Base-by-base conservation (phyloP, 2,329 filamentous ascomycete genomes). In the Xylariaceae sp. region DNA sequence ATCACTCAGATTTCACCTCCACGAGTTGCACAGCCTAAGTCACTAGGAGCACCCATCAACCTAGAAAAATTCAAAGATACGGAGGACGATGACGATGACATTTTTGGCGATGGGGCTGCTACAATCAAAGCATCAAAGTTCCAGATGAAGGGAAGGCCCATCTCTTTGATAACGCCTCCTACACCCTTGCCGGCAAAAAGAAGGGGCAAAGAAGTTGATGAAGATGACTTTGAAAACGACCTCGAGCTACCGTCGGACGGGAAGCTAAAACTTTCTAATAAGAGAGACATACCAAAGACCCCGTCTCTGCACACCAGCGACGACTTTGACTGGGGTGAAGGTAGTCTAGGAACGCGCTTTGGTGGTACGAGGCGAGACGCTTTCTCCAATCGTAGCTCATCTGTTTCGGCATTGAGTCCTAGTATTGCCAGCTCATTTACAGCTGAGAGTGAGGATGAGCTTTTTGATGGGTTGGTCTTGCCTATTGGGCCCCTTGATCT, bases 261-360 rank as follows among this genome's bases (percentile, higher is more conserved):
- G 33, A 81, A 85, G 60, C 73, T 92, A 27, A 84, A 79, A 64
- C 77, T 92, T 27, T 85, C 84, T 6, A 83, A 80, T 33, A 78
- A 76, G 55, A 79, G 75, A 65, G 83, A 88, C 29, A 82, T 84
- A 29, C 82, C 86, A 16, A 84, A 82, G 65, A 86, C 85, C 3
- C 83, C 86, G 4, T 78, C 80, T 11, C 72, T 77, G 24, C 81
- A 80, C 58, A 75, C 76, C 44, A 72, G 78, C 55, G 91, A 96
- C 46, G 92, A 96, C 57, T 85, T 96, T 63, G 92, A 97, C 68
- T 96, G 93, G 89, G 91, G 89, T 46, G 94, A 97, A 73, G 92
- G 92, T 50, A 97, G 92, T 70, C 79, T 97, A 54, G 92, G 93
- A 32, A 96, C 93, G 37, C 84, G 93, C 52, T 93, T 92, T 73